phyloP scores from a whole-genome alignment of 2,329 filamentous ascomycete species.

The Scedosporium apiospermum region DNA sequence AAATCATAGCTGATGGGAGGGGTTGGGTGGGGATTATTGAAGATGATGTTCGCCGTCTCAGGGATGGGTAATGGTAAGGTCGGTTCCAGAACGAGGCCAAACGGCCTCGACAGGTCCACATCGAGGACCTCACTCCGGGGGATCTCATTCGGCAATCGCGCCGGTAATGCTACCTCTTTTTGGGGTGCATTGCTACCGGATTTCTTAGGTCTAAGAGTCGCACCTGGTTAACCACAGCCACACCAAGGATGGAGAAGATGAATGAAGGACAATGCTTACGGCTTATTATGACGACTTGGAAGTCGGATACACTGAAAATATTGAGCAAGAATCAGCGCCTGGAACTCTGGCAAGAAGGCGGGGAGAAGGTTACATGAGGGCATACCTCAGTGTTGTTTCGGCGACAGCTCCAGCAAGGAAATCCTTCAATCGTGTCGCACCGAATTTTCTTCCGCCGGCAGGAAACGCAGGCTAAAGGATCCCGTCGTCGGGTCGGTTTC shows the following conservation, averaged over 20 bases:
- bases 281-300: not conserved
- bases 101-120: not conserved
- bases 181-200: not conserved
- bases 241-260: not conserved
- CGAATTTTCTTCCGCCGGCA: slow-evolving; percentile 10
- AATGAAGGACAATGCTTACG: not conserved
- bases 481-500: slow-evolving; percentile 1
- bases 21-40: not conserved
- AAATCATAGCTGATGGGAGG: not conserved
- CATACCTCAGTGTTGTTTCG: slow-evolving; percentile 7
- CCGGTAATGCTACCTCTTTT: not conserved
- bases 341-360: not conserved
- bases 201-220: not conserved
- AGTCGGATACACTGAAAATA: not conserved
- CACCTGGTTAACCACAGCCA: not conserved
- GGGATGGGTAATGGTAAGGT: not conserved
- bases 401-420: slow-evolving; percentile 10
- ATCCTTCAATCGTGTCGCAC: slow-evolving; percentile 7
- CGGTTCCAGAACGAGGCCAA: not conserved
- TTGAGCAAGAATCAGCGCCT: not conserved
- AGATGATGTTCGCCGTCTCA: not conserved
- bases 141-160: not conserved
- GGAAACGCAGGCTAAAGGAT: slow-evolving; percentile 8
- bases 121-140: not conserved
- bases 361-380: not conserved